These are phyloP conservation scores for Theobroma grandiflorum DNA, from an alignment of 441 rosid species.

Conservation along the genomic window DNA sequence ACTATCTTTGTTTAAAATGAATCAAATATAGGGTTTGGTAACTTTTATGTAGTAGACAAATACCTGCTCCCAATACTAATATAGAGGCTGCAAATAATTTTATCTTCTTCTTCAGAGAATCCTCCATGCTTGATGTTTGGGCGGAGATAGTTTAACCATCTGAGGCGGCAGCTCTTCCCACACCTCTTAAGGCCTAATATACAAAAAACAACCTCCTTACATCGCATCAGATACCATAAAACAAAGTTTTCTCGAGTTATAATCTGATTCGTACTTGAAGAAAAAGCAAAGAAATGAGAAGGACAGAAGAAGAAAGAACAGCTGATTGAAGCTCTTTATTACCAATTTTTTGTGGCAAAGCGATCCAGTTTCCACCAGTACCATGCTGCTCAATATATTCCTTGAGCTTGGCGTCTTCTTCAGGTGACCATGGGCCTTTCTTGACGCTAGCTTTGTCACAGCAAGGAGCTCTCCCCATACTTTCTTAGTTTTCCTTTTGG, in stretches of 20 bases:
- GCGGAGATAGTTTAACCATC: slow-evolving; percentile 63
- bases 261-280: neutral
- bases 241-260: neutral
- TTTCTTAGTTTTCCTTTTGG: slow-evolving; percentile 15
- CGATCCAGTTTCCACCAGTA: slow-evolving; percentile 59
- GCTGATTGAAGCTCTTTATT: neutral
- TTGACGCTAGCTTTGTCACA: slow-evolving; percentile 61
- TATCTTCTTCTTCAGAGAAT: slow-evolving; percentile 60
- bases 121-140: slow-evolving; percentile 59
- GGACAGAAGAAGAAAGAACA: neutral
- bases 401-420: slow-evolving; percentile 59
- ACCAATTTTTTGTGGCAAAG: slow-evolving; percentile 61
- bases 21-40: slow-evolving; percentile 23
- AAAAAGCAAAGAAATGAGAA: neutral
- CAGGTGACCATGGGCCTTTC: slow-evolving; percentile 65
- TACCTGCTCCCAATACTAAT: slow-evolving; percentile 63
- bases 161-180: slow-evolving; percentile 61
- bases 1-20: neutral
- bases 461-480: slow-evolving; percentile 60
- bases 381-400: slow-evolving; percentile 52
- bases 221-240: neutral
- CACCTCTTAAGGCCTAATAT: slow-evolving; percentile 56
- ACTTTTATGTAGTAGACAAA: neutral
- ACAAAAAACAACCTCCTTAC: neutral
- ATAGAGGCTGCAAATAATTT: slow-evolving; percentile 51